Percentiles rank a stretch among this genome's conserved stretches.
phyloP scores from a whole-genome alignment of 202 grass and related monocot genomes.

The Dendrocalamus latiflorus region DNA sequence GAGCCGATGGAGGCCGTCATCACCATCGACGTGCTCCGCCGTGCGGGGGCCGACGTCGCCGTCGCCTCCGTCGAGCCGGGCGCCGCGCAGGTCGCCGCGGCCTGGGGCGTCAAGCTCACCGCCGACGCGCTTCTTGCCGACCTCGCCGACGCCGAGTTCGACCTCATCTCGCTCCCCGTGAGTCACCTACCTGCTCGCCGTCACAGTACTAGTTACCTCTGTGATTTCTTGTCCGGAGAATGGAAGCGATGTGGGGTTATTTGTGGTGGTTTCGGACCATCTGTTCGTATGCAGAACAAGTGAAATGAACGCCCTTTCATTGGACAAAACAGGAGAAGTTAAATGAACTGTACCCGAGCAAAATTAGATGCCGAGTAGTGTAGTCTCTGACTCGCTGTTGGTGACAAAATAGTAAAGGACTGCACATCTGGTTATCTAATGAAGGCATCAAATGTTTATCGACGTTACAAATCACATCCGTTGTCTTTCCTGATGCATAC shows the following conservation, averaged over 20 bases:
- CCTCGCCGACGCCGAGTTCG: constrained; percentile 51
- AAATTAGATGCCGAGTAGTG: neutral
- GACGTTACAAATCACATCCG: neutral
- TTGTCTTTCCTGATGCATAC: neutral
- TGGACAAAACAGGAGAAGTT: neutral
- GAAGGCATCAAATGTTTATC: neutral
- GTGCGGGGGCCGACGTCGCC: constrained; percentile 65
- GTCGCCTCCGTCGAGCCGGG: constrained; percentile 72
- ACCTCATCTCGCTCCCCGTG: constrained; percentile 84
- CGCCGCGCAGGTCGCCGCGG: constrained; percentile 30
- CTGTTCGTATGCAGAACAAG: neutral
- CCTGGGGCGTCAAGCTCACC: constrained; percentile 65
- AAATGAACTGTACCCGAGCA: neutral
- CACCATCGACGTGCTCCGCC: constrained; percentile 77
- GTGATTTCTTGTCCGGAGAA: neutral
- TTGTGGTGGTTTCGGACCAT: neutral
- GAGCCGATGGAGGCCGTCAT: constrained; percentile 85
- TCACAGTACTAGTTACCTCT: neutral
- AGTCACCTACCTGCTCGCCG: neutral
- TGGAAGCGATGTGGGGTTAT: neutral
- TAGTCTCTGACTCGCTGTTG: neutral
- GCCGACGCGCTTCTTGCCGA: constrained; percentile 66
- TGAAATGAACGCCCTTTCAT: neutral
- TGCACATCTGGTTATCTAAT: neutral
- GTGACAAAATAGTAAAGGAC: neutral